Evolutionary conservation across 1,284 basidiomycete genomes (phyloP), one percentile per base, ranked within the genome.

Genomic region (Coniferiporia sulphurascens): DNA sequence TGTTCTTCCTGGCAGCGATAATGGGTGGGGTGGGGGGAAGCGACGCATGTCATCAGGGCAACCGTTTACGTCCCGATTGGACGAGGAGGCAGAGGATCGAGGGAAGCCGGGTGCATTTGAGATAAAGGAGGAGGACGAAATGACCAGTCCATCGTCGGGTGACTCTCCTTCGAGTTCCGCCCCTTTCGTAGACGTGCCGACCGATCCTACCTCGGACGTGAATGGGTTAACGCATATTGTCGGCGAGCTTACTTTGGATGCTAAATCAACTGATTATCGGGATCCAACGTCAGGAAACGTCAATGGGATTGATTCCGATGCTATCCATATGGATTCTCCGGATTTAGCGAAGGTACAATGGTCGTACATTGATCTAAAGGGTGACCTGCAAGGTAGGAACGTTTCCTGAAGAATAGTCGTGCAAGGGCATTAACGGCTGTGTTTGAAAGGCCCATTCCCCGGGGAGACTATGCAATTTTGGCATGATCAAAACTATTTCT

Each of bases 381-480:
- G 94, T 35, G 85, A 90, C 64, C 77, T 95, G 51, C 95, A 98
- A 83, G 95, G 94, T 86, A 65, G 65, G 76, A 63, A 13, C 3
- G 57, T 27, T 21, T 44, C 44, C 21, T 5, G 27, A 27, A 27
- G 27, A 27, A 27, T 27, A 5, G 5, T 51, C 41, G 27, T 15
- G 36, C 17, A 21, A 21, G 44, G n/a, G 38, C 35, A 15, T 35
- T 48, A 38, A 34, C 43, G 45, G 13, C 35, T 15, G 12, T 15
- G 21, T 8, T 7, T 15, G 13, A 34, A 19, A 94, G 93, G 94
- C 55, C 96, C 96, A 1, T 99, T 98, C 79, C 81, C 82, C 46
- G 93, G 91, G 27, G 84, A 88, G 63, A 72, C 91, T 62, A 98
- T 99, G 96, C 95, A 98, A 75, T 92, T 93, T 66, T 98, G 96